Conservation (phyloP, 495 filamentous ascomycete genomes). For the Pseudevernia furfuracea region DNA sequence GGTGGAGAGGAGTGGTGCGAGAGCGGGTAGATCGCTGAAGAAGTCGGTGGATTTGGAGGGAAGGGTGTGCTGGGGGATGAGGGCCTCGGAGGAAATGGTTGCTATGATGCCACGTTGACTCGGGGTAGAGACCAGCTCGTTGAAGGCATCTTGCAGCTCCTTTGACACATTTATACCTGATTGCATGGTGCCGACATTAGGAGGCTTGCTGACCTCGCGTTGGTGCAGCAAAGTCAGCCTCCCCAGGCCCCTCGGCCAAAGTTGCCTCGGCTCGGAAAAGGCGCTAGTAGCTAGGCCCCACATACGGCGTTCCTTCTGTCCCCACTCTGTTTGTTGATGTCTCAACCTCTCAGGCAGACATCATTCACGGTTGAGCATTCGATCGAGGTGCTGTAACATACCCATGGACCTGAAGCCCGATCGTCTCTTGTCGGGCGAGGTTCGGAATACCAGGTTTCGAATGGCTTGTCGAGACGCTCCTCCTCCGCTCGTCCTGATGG, state of each 20-base stretch:
- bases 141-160: constrained; percentile 80
- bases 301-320: background rate
- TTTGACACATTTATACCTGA: constrained; percentile 43
- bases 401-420: background rate
- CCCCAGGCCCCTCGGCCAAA: no score
- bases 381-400: background rate
- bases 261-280: constrained; percentile 11
- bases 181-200: constrained; percentile 15
- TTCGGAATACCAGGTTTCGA: background rate
- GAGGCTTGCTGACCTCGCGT: background rate
- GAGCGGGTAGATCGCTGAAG: constrained; percentile 50
- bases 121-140: constrained; percentile 54
- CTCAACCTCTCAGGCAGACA: background rate
- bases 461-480: constrained; percentile 2
- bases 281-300: constrained; percentile 16
- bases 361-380: background rate
- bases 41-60: constrained; percentile 48
- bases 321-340: background rate
- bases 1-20: constrained; percentile 59
- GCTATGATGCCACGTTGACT: constrained; percentile 71
- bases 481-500: constrained; percentile 20
- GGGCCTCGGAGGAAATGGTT: constrained; percentile 67
- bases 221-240: background rate
- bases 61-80: constrained; percentile 57
- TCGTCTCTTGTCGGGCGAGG: background rate